Percentiles rank a stretch among this genome's conserved stretches.
phyloP scores from a whole-genome alignment of 202 grass and related monocot genomes.

The Setaria viridis region DNA sequence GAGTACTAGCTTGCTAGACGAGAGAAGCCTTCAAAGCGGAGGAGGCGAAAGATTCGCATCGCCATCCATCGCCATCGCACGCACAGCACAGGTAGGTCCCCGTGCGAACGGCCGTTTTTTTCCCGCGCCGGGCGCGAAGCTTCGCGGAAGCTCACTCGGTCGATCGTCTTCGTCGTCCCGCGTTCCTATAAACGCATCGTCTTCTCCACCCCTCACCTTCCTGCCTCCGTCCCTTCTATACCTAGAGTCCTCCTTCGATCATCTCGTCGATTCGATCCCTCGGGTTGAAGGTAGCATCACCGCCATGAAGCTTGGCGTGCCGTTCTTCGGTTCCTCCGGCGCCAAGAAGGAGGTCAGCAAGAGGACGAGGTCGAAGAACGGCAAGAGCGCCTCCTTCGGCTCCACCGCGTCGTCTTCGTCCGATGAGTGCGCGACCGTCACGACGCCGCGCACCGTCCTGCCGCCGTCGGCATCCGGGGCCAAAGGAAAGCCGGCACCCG shows the following conservation, averaged over 20 bases:
- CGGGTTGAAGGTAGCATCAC: not conserved
- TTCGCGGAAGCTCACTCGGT: slow-evolving; percentile 70
- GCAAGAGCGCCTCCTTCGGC: slow-evolving; percentile 49
- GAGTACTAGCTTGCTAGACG: not conserved
- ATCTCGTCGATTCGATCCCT: not conserved
- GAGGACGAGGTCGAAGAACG: slow-evolving; percentile 5
- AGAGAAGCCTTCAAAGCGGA: slow-evolving; percentile 28
- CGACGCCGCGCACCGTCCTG: slow-evolving; percentile 57
- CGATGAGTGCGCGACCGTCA: slow-evolving; percentile 45
- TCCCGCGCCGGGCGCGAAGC: slow-evolving; percentile 52
- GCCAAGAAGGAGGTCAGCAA: slow-evolving; percentile 19
- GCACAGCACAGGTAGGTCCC: not conserved
- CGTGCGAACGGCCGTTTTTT: slow-evolving; percentile 14
- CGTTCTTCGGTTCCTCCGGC: slow-evolving; percentile 41
- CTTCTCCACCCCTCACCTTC: slow-evolving; percentile 31
- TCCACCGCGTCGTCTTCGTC: slow-evolving; percentile 49
- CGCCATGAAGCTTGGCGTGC: slow-evolving; percentile 59
- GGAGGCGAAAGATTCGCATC: slow-evolving; percentile 9
- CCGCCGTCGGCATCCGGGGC: not conserved
- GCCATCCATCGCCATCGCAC: slow-evolving; percentile 1
- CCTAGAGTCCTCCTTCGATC: not conserved
- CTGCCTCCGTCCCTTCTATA: not conserved
- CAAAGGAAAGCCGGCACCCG: not conserved
- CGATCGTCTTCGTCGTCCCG: not conserved
- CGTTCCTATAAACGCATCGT: not conserved